A percentile compares a stretch with the other conserved stretches of the same genome.
Conservation (phyloP, 192 early-diverging fungal species). For the Cladochytrium replicatum region DNA sequence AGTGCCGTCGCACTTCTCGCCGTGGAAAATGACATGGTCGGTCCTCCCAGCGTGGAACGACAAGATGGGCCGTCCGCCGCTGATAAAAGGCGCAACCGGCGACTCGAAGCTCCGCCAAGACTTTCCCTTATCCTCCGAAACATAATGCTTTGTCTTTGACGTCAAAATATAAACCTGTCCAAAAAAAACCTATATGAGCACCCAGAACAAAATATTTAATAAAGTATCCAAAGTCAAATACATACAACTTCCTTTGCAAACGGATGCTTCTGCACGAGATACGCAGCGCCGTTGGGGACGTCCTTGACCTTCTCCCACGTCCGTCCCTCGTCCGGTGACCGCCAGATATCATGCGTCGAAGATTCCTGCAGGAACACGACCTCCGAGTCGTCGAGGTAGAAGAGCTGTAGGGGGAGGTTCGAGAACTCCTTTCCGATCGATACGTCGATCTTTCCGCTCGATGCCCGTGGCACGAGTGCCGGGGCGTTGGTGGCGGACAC, state of each 20-base stretch:
- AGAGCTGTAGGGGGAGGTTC: conserved; percentile 25
- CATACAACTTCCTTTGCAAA: conserved; percentile 51
- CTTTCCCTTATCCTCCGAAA: conserved; percentile 33
- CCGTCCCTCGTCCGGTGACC: conserved; percentile 59
- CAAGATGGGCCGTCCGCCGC: conserved; percentile 10
- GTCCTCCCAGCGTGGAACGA: conserved; percentile 63
- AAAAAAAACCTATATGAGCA: background rate
- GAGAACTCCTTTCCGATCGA: too few species aligned
- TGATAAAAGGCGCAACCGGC: background rate
- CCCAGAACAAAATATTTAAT: conserved; percentile 1
- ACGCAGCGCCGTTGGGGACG: conserved; percentile 32
- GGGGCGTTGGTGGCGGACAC: too few species aligned
- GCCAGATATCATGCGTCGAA: conserved; percentile 35
- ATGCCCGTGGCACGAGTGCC: too few species aligned
- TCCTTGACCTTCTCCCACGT: conserved; percentile 40
- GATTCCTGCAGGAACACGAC: conserved; percentile 51
- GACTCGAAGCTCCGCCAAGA: conserved; percentile 33
- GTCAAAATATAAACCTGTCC: conserved; percentile 8
- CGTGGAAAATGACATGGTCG: conserved; percentile 56
- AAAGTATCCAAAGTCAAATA: background rate
- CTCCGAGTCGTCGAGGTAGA: conserved; percentile 48
- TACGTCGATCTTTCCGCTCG: too few species aligned
- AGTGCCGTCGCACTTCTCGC: conserved; percentile 38
- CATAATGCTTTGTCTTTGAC: conserved; percentile 14
- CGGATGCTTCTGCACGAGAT: conserved; percentile 50